Evolutionary conservation across 805 yeast genomes (phyloP), one percentile per base, ranked within the genome.

Genomic region (Lachancea thermotolerans): DNA sequence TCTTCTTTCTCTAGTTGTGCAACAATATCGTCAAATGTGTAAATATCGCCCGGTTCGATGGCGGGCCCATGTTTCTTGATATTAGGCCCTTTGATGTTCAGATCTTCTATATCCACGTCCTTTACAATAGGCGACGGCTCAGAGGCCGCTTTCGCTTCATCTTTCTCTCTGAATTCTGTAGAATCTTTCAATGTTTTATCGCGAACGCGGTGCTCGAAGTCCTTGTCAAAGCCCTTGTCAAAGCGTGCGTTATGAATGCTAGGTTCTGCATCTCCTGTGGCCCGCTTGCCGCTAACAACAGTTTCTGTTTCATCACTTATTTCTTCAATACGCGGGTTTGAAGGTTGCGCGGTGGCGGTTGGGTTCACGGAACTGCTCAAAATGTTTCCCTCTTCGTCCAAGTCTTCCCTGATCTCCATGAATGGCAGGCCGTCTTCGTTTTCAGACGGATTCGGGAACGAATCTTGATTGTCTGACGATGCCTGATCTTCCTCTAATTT

Each of bases 381-480:
- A 1, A 89, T 72, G 48, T 85, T 79, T 0, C 80, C 96, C n/a
- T 85, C 81, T 0, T 86, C 96, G 62, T 89, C 96, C 33, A 90
- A 62, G 43, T 81, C 85, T 58, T 89, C 97, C 43, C 81, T 72
- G 17, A 90, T 90, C 46, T 89, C 96, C 79, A 88, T 78, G 18
- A 85, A 68, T 1, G 87, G 89, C 2, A 81, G 55, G 1, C 72
- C 78, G 12, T 75, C 80, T 2, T 68, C 77, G 17, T 67, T 66
- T 18, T 49, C 45, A 12, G 49, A 49, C 31, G 34, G 30, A 21
- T 14, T 33, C 39, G 37, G 42, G 47, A 35, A 17, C 31, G 21
- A 8, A 11, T 33, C 14, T 21, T 10, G 33, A 3, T 27, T 30
- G 10, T 14, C 37, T 10, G 12, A 15, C 27, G 17, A 15, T 15